Evolutionary conservation across 2,329 filamentous ascomycete genomes (phyloP).

Genomic region (Aureobasidium sp.): DNA sequence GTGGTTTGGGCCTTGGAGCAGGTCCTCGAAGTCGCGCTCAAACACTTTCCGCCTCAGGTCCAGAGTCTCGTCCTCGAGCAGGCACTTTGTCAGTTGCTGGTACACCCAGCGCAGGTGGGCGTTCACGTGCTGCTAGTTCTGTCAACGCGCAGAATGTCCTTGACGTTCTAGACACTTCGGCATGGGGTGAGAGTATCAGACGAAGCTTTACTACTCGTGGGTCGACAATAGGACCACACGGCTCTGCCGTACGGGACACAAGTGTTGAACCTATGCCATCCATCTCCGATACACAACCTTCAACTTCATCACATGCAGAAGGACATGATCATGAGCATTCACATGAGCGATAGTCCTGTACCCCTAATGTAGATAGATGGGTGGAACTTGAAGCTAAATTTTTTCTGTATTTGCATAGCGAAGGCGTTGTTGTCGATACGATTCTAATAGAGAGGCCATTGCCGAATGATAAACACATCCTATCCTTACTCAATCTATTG

Average conservation of each 20-base stretch:
- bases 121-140: conserved; percentile 55
- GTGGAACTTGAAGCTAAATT: not conserved
- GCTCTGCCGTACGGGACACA: not conserved
- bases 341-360: not conserved
- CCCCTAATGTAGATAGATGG: not conserved
- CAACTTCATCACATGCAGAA: not conserved
- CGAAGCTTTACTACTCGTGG: conserved; percentile 65
- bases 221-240: not conserved
- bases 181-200: conserved; percentile 88
- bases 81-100: not conserved
- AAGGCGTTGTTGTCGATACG: not conserved
- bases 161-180: conserved; percentile 77
- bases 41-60: not conserved
- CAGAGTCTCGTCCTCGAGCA: not conserved
- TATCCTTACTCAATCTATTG: not conserved
- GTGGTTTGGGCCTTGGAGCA: not conserved
- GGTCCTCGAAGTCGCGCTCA: not conserved
- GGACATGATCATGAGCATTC: not conserved
- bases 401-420: not conserved
- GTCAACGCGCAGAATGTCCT: conserved; percentile 71
- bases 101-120: conserved; percentile 22
- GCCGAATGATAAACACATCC: not conserved
- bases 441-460: not conserved
- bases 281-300: not conserved
- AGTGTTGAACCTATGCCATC: not conserved